A percentile compares a stretch with the other conserved stretches of the same genome.
phyloP scores from a whole-genome alignment of 495 filamentous ascomycete species.

The Xylaria castorea region DNA sequence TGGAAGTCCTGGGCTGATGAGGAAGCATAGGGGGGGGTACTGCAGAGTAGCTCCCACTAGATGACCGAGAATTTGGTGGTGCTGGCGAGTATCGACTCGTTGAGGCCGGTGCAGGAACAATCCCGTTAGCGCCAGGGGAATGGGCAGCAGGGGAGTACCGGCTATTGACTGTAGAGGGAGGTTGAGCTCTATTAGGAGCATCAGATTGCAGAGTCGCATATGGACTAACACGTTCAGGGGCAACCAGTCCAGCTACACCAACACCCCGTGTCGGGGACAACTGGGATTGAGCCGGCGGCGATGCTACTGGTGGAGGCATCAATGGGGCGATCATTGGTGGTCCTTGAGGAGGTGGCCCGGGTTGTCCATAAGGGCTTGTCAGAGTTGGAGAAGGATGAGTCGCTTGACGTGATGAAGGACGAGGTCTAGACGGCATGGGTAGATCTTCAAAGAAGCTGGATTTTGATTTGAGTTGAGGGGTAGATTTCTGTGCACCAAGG shows the following conservation, averaged over 20 bases:
- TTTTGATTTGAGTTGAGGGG: slow-evolving; percentile 46
- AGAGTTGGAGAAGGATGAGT: slow-evolving; percentile 49
- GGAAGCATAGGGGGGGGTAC: slow-evolving; percentile 60
- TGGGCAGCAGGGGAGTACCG: slow-evolving; percentile 68
- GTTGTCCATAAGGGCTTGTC: slow-evolving; percentile 43
- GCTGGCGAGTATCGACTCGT: slow-evolving; percentile 62
- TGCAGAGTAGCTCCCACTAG: slow-evolving; percentile 49
- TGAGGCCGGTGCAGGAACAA: slow-evolving; percentile 46
- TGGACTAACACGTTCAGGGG: slow-evolving; percentile 67
- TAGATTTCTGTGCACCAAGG: slow-evolving; percentile 35
- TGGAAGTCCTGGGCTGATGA: slow-evolving; percentile 85
- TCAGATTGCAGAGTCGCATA: slow-evolving; percentile 59
- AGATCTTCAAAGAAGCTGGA: slow-evolving; percentile 89
- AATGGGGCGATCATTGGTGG: slow-evolving; percentile 38
- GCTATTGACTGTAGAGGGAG: slow-evolving; percentile 43
- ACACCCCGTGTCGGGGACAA: slow-evolving; percentile 38
- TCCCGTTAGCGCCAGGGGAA: slow-evolving; percentile 42
- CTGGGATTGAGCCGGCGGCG: slow-evolving; percentile 41
- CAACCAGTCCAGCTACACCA: slow-evolving; percentile 49
- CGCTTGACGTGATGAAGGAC: slow-evolving; percentile 53
- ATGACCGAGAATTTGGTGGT: slow-evolving; percentile 47
- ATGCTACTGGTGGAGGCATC: slow-evolving; percentile 32
- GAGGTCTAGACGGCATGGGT: slow-evolving; percentile 67
- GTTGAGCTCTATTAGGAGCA: slow-evolving; percentile 47
- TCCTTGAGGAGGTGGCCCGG: slow-evolving; percentile 41